Base-by-base conservation (phyloP, 257 asterid species). In the Solanum medicagineum region DNA sequence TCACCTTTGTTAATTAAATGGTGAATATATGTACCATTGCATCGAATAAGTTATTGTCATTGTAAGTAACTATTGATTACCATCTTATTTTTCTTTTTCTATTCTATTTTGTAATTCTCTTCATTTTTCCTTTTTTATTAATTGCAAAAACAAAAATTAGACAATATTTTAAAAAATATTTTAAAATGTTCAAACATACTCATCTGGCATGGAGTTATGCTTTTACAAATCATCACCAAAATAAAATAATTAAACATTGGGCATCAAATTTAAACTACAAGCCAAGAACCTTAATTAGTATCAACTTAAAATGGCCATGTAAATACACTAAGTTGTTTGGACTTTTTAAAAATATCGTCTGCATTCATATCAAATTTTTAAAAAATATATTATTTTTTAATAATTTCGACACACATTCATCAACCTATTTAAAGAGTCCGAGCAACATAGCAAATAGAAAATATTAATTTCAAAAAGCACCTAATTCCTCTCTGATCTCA, bases 401-500 rank as follows among this genome's bases (percentile, higher is more conserved):
- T 2, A 29, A 32, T 2, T 29, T 29, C 32, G 3, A 29, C 32
- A 29, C 32, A 29, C 32, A 32, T 32, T 32, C 36, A 32, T 32
- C 36, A 0, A 32, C 36, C 2, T 32, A 32, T 32, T 32, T 32
- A 4, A 32, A 32, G 36, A 32, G 3, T 32, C 36, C 36, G 36
- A 32, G 3, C 36, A 32, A 32, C 42, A 36, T 36, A 36, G 1
- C 42, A 70, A 19, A 36, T 42, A 42, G 10, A 42, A 8, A 68
- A 36, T 19, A 66, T 14, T 44, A 32, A 29, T 62, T 69, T 88
- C 9, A 90, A 53, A 74, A 68, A 42, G 90, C 80, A 20, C 86
- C 90, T 89, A 88, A 92, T 68, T 89, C 94, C 81, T 19, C 81
- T 24, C 47, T 42, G 7, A 93, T 88, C 73, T 89, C 90, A 83